Base-by-base conservation (phyloP, 768 basidiomycete genomes). In the Leucogyrophana mollusca region DNA sequence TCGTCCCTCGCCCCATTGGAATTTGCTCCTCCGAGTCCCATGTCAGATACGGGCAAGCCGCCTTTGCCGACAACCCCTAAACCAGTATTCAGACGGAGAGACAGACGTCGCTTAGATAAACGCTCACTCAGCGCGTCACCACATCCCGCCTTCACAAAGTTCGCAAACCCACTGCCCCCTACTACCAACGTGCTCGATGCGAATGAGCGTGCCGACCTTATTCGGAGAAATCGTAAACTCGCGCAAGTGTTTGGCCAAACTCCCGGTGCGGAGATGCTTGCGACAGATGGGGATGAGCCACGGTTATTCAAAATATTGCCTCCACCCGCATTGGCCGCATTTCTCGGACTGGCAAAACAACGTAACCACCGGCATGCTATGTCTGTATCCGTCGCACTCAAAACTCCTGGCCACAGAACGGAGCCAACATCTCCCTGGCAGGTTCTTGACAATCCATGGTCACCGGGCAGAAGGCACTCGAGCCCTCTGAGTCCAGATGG, bases 201-300 rank as follows among this genome's bases (percentile, higher is more conserved):
- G 14, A 71, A 74, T 9, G 81, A 86, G 52, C 87, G 90, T 23
- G 78, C 84, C 0, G 87, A 87, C 40, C 80, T 85, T 46, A 71
- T 92, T 24, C 73, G 80, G 44, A 85, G 83, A 55, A 79, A 82
- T 41, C 82, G 85, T 56, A 93, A 93, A 64, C 77, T 92, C 39
- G 74, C 85, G n/a, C 83, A 84, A 51, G 68, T 92, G n/a, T 83
- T 92, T 45, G 90, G 90, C 34, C 74, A 80, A 62, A 79, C 74
- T 3, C 87, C 85, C 3, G 73, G 69, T 4, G 67, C 72, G 4
- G 76, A 77, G 9, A 66, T 62, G 5, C 51, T 62, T 1, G 10
- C 34, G 1, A 22, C 63, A 53, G 46, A 64, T 10, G 4, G 16
- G 3, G 52, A 73, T 30, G 56, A 66, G 60, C 40, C 38, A 4